Evolutionary conservation across 495 filamentous ascomycete species (phyloP).

Genomic region (Aspergillus hancockii): DNA sequence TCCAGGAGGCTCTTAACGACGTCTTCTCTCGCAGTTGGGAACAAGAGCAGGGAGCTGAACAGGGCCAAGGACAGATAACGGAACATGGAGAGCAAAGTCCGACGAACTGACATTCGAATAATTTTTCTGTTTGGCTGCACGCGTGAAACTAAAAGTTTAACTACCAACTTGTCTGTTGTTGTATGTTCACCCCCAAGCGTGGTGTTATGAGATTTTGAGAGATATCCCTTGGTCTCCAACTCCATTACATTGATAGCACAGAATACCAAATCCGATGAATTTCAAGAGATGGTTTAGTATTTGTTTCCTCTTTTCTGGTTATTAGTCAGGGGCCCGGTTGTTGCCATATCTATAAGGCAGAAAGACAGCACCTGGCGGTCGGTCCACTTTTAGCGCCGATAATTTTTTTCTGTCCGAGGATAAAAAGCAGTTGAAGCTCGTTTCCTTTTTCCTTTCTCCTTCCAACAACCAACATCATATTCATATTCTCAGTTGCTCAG

Average conservation of each 20-base stretch:
- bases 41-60: slow-evolving; percentile 23
- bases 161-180: not conserved
- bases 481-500: not conserved
- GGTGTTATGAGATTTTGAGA: not conserved
- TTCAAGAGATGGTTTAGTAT: not conserved
- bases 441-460: not conserved
- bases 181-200: not conserved
- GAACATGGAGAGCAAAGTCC: not conserved
- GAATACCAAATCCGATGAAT: not conserved
- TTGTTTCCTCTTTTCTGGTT: not conserved
- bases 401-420: not conserved
- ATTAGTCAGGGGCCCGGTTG: not conserved
- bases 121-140: not conserved
- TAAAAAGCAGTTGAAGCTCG: slow-evolving; percentile 4
- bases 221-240: not conserved
- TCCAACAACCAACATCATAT: not conserved
- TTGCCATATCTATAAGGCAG: not conserved
- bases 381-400: not conserved
- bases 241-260: not conserved
- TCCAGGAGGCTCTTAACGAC: slow-evolving; percentile 59
- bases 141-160: too few species aligned
- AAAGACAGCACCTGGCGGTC: not conserved
- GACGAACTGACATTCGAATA: not conserved
- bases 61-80: slow-evolving; percentile 4
- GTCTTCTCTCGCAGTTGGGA: slow-evolving; percentile 57